phyloP scores from a whole-genome alignment of 495 filamentous ascomycete species.

The Penicillium argentinense region DNA sequence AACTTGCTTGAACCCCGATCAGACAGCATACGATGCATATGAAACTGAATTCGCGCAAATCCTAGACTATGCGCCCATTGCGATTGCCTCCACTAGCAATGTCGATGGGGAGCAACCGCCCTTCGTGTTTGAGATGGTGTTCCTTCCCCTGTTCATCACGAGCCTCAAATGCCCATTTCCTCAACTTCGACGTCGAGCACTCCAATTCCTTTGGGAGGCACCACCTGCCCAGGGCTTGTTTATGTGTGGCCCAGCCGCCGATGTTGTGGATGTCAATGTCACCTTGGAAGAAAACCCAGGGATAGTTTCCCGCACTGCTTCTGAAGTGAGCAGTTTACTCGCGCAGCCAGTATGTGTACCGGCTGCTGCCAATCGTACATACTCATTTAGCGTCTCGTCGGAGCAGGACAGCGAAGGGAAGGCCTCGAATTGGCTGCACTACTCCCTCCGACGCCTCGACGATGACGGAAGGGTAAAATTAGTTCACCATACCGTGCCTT shows the following conservation, averaged over 20 bases:
- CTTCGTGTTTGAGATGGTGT: slow-evolving; percentile 54
- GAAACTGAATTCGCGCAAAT: slow-evolving; percentile 19
- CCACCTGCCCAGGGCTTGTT: slow-evolving; percentile 27
- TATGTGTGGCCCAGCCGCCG: slow-evolving; percentile 19
- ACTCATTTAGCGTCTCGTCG: slow-evolving; percentile 15
- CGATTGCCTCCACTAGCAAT: slow-evolving; percentile 18
- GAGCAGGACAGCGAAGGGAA: slow-evolving; percentile 5
- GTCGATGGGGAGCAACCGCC: slow-evolving; percentile 18
- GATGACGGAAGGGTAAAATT: slow-evolving; percentile 10
- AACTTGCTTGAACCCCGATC: slow-evolving; percentile 14
- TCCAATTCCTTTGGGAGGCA: slow-evolving; percentile 32
- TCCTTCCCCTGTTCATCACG: slow-evolving; percentile 50
- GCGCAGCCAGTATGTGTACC: slow-evolving; percentile 11
- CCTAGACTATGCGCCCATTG: slow-evolving; percentile 17
- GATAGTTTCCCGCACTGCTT: neutral
- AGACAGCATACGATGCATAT: slow-evolving; percentile 18
- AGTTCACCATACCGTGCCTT: slow-evolving; percentile 4
- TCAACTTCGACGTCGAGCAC: slow-evolving; percentile 41
- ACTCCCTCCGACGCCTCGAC: slow-evolving; percentile 5
- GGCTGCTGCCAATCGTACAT: slow-evolving; percentile 7
- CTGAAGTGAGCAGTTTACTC: slow-evolving; percentile 1
- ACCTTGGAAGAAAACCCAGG: slow-evolving; percentile 17
- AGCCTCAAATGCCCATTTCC: slow-evolving; percentile 49
- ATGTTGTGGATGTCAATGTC: slow-evolving; percentile 13
- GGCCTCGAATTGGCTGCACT: slow-evolving; percentile 9